Base-by-base conservation (phyloP, 2,329 filamentous ascomycete genomes). In the Diatrype stigma region DNA sequence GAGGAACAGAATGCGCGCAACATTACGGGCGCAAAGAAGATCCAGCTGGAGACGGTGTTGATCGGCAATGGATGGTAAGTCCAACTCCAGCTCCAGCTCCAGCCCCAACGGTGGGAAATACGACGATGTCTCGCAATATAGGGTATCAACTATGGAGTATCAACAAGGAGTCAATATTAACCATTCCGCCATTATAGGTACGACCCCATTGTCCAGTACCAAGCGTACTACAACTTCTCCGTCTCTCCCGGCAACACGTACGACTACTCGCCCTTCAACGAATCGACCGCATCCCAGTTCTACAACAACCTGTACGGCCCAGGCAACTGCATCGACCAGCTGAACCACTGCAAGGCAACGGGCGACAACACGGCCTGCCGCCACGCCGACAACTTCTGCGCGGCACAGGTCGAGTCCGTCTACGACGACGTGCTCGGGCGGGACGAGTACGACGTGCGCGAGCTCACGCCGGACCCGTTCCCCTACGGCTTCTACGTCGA, bases 381-480 rank as follows among this genome's bases (percentile, higher is more conserved):
- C 1, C 62, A 67, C 2, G 81, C 83, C 2, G 80, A 84, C 62
- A 67, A 65, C 51, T 84, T 81, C 64, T 86, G 82, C 67, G 69
- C 67, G 34, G 53, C 68, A 47, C 69, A 81, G 26, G 78, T 85
- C 3, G 78, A 85, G 56, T 58, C 54, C 16, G 57, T 80, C 16
- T 79, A 78, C 48, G 78, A 81, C 59, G 63, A 66, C n/a, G 73
- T 77, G 54, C 67, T 76, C 1, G 71, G 71, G 2, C 73, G 82
- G 35, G 79, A 84, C 63, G 75, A 81, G 58, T 84, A 84, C 62
- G 82, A 86, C 56, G 74, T 84, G 58, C 74, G 81, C 34, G 76
- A 83, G 53, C 67, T 82, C 6, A 60, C 54, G 0, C 76, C 78
- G 0, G 78, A 84, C 60, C 80, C 80, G 0, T 85, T 85, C 61